Evolutionary conservation across 2,329 filamentous ascomycete species (phyloP), one percentile per base, ranked within the genome.

Genomic region (Mycosphaerella sp.): DNA sequence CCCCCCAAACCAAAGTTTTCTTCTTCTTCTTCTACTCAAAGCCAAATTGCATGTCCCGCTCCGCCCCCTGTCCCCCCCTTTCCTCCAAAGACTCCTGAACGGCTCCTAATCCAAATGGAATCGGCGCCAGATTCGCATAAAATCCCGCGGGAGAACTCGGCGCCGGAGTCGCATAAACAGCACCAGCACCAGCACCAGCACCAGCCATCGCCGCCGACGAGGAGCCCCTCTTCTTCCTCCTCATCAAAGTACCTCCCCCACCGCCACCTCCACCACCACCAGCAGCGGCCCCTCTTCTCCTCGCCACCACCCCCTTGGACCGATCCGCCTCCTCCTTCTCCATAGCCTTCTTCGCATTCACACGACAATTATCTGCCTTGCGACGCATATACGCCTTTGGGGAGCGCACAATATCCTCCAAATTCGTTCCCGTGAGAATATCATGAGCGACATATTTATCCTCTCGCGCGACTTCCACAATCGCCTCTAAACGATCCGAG

Each of bases 401-500:
- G n/a, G 40, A 49, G 6, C 55, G 53, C 7, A 52, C 45, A 1
- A 58, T 12, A 21, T 55, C 46, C 5, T 7, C 12, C 9, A 57
- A 14, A 7, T 51, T 45, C 7, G 31, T 44, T 2, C 56, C 58
- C 1, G n/a, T 26, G 12, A 60, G 48, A 12, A 60, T 51, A 14
- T 60, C 58, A 21, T 39, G 31, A 4, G 58, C 56, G 8, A 58
- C 43, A 40, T 58, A 60, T 45, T 60, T 60, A 17, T 60, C 56
- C 1, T 26, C n/a, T 10, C 32, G 6, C n/a, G 51, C 45, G 10
- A 36, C 42, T 7, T 52, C 9, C 8, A 60, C 55, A 3, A 60
- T 51, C 11, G 26, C 43, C 12, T 51, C 48, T 4, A 58, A 6
- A 2, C 58, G 51, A n/a, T 43, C 47, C 8, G 58, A 58, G 39